phyloP scores from a whole-genome alignment of 2,329 filamentous ascomycete genomes.

The Taxawa tesnikishii region DNA sequence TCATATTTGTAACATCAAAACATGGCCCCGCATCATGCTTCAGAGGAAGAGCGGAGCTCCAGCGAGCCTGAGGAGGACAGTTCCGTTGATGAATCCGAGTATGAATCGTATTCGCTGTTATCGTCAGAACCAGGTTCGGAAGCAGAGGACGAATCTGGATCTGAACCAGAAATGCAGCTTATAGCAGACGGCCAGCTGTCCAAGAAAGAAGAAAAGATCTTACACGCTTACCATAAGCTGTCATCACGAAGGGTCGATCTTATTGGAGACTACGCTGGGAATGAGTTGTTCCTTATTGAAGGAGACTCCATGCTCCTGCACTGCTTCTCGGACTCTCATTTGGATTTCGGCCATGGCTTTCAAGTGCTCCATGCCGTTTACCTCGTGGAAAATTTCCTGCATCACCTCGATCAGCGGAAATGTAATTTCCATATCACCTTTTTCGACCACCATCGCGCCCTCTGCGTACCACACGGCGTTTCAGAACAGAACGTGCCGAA shows the following conservation, averaged over 20 bases:
- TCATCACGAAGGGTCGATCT: conserved; percentile 45
- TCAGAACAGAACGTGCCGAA: conserved; percentile 28
- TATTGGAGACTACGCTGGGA: conserved; percentile 63
- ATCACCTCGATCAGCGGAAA: conserved; percentile 46
- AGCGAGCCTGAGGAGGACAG: no score
- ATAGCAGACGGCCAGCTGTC: no score
- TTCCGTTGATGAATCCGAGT: no score
- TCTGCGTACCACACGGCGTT: conserved; percentile 41
- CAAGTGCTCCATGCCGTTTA: conserved; percentile 62
- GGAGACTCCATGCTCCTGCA: conserved; percentile 59
- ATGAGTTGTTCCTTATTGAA: conserved; percentile 60
- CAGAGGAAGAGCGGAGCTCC: no score
- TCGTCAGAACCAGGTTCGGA: no score
- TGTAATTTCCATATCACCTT: conserved; percentile 63
- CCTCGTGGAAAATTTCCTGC: conserved; percentile 54
- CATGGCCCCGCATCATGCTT: no score
- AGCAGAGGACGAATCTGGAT: no score
- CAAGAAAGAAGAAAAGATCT: no score
- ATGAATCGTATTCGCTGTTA: no score
- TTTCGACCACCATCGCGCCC: conserved; percentile 44
- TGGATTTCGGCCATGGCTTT: conserved; percentile 57
- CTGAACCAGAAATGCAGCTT: no score
- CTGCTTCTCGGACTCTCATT: conserved; percentile 47
- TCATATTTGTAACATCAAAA: no score
- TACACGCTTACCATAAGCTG: conserved; percentile 33